Conservation (phyloP, 2,329 filamentous ascomycete species). For the Exophiala mesophila region DNA sequence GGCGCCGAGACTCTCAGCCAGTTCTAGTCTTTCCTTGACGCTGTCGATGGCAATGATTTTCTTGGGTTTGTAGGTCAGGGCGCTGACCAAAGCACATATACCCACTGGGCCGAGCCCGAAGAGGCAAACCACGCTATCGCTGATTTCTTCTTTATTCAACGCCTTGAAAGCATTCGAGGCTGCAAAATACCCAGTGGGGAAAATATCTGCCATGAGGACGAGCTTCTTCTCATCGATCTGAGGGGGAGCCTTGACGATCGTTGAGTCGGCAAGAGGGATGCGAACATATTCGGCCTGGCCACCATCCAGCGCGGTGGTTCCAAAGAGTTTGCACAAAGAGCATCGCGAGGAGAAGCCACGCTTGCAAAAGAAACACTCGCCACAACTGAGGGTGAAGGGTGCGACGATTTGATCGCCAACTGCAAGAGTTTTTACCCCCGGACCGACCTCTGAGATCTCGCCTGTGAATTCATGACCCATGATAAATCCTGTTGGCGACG, state of each 20-base stretch:
- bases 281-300: constrained; percentile 77
- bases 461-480: constrained; percentile 84
- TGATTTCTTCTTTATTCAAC: neutral
- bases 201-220: constrained; percentile 88
- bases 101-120: constrained; percentile 83
- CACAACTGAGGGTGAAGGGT: constrained; percentile 67
- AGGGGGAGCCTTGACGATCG: constrained; percentile 63
- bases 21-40: constrained; percentile 36
- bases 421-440: constrained; percentile 62
- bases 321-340: constrained; percentile 64
- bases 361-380: constrained; percentile 78
- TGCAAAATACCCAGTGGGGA: constrained; percentile 63
- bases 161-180: constrained; percentile 4
- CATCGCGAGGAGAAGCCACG: constrained; percentile 73
- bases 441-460: constrained; percentile 62
- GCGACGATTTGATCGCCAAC: constrained; percentile 74
- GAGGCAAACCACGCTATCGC: constrained; percentile 55
- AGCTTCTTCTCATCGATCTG: constrained; percentile 61
- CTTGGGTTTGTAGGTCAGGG: constrained; percentile 19
- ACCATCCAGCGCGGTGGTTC: constrained; percentile 64
- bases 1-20: constrained; percentile 32
- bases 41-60: constrained; percentile 44
- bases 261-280: constrained; percentile 74
- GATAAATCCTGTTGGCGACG: constrained; percentile 59
- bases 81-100: constrained; percentile 64